Conservation (phyloP, 768 basidiomycete species). For the Hypholoma sublateritium region DNA sequence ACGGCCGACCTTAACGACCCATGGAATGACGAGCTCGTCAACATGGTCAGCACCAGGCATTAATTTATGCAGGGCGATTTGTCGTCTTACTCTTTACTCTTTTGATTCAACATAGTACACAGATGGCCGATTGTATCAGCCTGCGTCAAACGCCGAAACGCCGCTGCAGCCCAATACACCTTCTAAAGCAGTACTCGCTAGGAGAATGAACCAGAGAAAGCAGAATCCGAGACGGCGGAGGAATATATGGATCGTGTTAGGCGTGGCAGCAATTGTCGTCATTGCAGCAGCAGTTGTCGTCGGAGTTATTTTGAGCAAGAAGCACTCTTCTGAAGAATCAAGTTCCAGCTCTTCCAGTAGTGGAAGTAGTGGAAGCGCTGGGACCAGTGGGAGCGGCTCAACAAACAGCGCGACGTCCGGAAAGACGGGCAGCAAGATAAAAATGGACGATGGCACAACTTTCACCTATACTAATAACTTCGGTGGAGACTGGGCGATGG, state of each 20-base stretch:
- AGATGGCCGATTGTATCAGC: not conserved
- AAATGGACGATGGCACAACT: constrained; percentile 71
- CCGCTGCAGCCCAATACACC: not conserved
- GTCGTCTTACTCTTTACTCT: no score
- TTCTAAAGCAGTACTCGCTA: not conserved
- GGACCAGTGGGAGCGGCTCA: constrained; percentile 1
- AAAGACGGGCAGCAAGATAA: constrained; percentile 63
- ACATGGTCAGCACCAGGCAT: constrained; percentile 18
- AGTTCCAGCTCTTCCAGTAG: constrained; percentile 9
- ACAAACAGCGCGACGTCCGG: constrained; percentile 41
- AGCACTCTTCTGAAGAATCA: constrained; percentile 16
- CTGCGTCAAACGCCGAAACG: not conserved
- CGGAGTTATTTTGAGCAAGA: constrained; percentile 26
- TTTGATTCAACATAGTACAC: not conserved
- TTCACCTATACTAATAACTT: constrained; percentile 80
- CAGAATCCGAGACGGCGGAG: not conserved
- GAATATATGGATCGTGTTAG: constrained; percentile 25
- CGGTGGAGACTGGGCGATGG: constrained; percentile 80
- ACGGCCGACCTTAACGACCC: constrained; percentile 14
- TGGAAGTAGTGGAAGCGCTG: not conserved
- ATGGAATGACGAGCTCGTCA: constrained; percentile 21
- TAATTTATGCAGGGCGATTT: no score
- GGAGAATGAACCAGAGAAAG: not conserved
- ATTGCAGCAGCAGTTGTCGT: constrained; percentile 45
- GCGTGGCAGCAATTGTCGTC: constrained; percentile 27